A percentile compares a stretch with the other conserved stretches of the same genome.
Evolutionary conservation across 108 stramenopile species (phyloP).

Genomic region (Nitzschia putrida): DNA sequence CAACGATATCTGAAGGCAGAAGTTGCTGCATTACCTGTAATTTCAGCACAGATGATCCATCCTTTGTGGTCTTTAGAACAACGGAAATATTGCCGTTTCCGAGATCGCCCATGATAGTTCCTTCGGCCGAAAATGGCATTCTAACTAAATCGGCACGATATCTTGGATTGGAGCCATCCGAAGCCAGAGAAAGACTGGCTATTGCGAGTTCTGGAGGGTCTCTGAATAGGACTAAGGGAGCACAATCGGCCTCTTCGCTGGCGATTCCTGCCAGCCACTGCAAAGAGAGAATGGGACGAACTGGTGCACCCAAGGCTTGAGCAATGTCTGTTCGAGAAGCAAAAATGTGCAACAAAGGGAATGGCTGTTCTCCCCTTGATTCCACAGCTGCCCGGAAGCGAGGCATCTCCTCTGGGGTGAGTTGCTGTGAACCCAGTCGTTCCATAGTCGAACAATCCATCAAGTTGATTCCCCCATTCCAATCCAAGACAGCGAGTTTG

Average conservation of each 20-base stretch:
- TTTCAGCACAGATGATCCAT: neutral
- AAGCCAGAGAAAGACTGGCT: constrained; percentile 9
- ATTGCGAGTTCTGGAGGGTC: constrained; percentile 6
- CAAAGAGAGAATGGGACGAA: neutral
- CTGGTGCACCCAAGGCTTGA: too few species aligned
- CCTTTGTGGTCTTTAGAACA: neutral
- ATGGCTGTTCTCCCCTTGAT: neutral
- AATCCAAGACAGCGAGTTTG: constrained; percentile 68
- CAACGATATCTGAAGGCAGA: constrained; percentile 28
- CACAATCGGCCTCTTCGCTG: neutral
- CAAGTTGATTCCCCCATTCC: constrained; percentile 68
- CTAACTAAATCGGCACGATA: neutral
- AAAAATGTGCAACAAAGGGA: constrained; percentile 14
- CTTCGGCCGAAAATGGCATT: constrained; percentile 27
- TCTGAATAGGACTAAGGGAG: constrained; percentile 19
- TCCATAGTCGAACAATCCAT: constrained; percentile 59
- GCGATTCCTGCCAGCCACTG: constrained; percentile 19
- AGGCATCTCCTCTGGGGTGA: constrained; percentile 28
- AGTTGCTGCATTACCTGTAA: constrained; percentile 33
- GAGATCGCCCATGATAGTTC: constrained; percentile 23
- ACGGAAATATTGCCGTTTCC: constrained; percentile 19
- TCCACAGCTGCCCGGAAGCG: constrained; percentile 1
- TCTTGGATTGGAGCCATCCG: neutral
- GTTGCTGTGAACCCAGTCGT: constrained; percentile 37
- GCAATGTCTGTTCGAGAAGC: constrained; percentile 19